Base-by-base conservation (phyloP, 306 rosid species). In the Trifolium pratense region DNA sequence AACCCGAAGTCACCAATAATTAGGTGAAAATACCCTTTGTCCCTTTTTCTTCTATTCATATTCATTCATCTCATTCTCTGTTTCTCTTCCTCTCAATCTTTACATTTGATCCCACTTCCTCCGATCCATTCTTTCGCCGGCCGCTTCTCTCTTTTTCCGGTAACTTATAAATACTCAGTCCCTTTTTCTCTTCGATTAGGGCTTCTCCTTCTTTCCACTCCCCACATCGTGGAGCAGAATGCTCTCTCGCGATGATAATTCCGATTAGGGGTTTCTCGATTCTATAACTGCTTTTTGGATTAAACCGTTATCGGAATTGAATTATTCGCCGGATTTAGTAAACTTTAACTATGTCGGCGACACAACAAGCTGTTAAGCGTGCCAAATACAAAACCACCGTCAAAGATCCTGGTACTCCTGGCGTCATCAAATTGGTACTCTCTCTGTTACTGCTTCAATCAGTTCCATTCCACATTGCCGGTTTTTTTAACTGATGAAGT, bases 371-470 rank as follows among this genome's bases (percentile, higher is more conserved):
- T 13, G 83, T 84, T 21, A 89, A 89, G 84, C 88, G 94, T 71
- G 97, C 89, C 55, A 91, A 85, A 65, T 93, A 89, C 87, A 93
- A 93, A 89, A 25, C 80, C 59, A 76, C 88, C 3, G 75, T 87
- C 52, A 93, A 85, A 79, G 96, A 88, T 80, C 88, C 97, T 59
- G 97, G 98, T 16, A 89, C 86, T 36, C 85, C 94, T 3, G 98
- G 98, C 6, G 85, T 93, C 23, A 74, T 93, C 78, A 87, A 82
- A 64, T 85, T 93, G 98, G 98, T 93, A 74, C 20, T 48, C 48
- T 29, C 55, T 29, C 6, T 29, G 32, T 58, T 7, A 13, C 1
- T 18, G 10, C 52, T 34, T 71, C 20, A 20, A 53, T 15, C 55
- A 15, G 8, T 58, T 58, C 60, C 9, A 57, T 66, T 76, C 21